Base-by-base conservation (phyloP, 768 basidiomycete genomes). In the Porphyrellus cyaneotinctus region DNA sequence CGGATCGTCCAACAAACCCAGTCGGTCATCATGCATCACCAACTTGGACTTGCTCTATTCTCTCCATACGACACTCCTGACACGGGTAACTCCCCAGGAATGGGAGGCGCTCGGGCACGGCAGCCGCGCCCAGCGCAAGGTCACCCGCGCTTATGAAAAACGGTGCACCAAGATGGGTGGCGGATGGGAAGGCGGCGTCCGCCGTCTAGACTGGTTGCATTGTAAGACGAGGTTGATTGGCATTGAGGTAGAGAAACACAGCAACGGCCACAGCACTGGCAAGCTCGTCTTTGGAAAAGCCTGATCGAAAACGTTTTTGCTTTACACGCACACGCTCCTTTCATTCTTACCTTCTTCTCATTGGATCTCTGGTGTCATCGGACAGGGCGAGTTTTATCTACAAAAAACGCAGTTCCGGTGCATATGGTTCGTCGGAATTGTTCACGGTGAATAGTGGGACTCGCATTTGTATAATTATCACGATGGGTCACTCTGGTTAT, bases 101-200 rank as follows among this genome's bases (percentile, higher is more conserved):
- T 88, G 86, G 85, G 78, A 78, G 43, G 67, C 74, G 0, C 74
- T 87, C 6, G 83, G 82, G 0, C 70, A 76, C 44, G 77, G 78
- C 13, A 80, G 78, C 58, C 74, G 76, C 4, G 73, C 74, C 23
- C 85, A 87, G 63, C 76, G 82, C 44, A 79, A 78, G 56, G 77
- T 83, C 17, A 75, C 82, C 17, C 73, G 73, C 24, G 83, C 83
- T 31, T 87, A 86, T 59, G 80, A 86, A 64, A 75, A 75, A 56
- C 72, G 86, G 30, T 87, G 85, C 53, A 70, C 72, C 50, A 75
- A 73, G 58, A 75, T 79, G 83, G 83, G 83, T 24, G 84, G 80
- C 2, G 83, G 82, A 13, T 85, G 83, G 84, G 82, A 84, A 24
- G 75, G 75, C 18, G 85, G 85, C n/a, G 81, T 88, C 26, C 75